Evolutionary conservation across 208 protist species (phyloP).

Genomic region (Leishmania guyanensis): DNA sequence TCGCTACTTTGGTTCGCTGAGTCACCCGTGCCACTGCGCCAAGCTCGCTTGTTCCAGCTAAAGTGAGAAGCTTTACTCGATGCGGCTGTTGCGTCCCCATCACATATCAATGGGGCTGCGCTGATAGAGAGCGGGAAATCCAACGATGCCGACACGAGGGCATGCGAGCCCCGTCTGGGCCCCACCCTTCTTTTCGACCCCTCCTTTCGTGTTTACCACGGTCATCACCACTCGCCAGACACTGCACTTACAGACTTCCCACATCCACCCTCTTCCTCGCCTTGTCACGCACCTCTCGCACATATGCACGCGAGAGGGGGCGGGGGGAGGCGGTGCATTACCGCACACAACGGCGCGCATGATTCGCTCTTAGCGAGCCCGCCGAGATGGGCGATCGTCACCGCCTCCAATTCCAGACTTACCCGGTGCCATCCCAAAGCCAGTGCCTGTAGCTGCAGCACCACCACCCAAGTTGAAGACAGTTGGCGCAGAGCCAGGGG

Average conservation of each 20-base stretch:
- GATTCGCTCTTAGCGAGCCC: constrained; percentile 12
- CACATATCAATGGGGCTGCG: background rate
- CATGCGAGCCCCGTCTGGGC: background rate
- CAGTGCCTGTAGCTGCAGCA: constrained; percentile 1
- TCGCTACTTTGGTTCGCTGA: background rate
- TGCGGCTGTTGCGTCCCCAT: background rate
- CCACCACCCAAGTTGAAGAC: constrained; percentile 17
- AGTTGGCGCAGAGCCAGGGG: constrained; percentile 15
- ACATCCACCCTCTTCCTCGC: background rate
- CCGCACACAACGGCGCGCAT: background rate
- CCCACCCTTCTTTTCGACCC: background rate
- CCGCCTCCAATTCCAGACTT: constrained; percentile 14
- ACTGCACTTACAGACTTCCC: background rate
- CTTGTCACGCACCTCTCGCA: background rate
- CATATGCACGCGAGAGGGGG: background rate
- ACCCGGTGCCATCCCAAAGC: constrained; percentile 24
- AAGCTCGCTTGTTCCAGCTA: background rate
- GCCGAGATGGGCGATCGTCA: constrained; percentile 20
- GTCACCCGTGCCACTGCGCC: background rate
- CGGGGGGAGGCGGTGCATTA: background rate
- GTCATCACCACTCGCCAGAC: background rate
- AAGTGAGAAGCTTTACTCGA: background rate
- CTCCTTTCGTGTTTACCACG: background rate
- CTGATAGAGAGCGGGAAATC: background rate
- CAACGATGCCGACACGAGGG: background rate